Percentiles rank a stretch among this genome's conserved stretches.
These are phyloP conservation scores for Nannochloropsis oceanica DNA, from an alignment of 108 stramenopile genomes.

Conservation along the genomic window DNA sequence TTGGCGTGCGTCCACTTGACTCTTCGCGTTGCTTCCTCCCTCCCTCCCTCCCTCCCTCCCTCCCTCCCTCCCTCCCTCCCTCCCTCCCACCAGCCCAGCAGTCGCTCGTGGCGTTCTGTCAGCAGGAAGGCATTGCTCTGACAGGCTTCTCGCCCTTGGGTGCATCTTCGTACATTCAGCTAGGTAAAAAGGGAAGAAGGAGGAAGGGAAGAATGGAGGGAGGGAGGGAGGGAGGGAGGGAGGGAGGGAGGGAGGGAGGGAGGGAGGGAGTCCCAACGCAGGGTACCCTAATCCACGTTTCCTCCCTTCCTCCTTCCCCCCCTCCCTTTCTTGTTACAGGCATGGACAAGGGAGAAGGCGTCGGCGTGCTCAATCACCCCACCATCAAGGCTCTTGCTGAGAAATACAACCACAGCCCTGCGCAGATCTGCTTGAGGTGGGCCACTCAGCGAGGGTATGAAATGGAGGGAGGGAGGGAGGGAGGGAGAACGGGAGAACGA, in stretches of 20 bases:
- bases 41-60: no score
- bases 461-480: background rate
- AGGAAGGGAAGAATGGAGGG: no score
- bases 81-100: no score
- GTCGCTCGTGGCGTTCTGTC: no score
- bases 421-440: background rate
- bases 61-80: no score
- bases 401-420: background rate
- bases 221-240: background rate
- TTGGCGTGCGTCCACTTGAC: no score
- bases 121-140: no score
- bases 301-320: background rate
- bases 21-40: no score
- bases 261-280: background rate
- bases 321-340: background rate
- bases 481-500: background rate
- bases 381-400: background rate
- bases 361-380: background rate
- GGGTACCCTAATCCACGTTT: background rate
- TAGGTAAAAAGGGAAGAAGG: constrained; percentile 63
- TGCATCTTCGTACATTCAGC: constrained; percentile 77
- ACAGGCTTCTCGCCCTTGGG: no score
- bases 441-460: background rate
- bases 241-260: background rate
- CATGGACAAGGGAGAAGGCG: background rate